A percentile compares a stretch with the other conserved stretches of the same genome.
Conservation (phyloP, 345 rosid genomes). For the Rubroshorea leprosula region DNA sequence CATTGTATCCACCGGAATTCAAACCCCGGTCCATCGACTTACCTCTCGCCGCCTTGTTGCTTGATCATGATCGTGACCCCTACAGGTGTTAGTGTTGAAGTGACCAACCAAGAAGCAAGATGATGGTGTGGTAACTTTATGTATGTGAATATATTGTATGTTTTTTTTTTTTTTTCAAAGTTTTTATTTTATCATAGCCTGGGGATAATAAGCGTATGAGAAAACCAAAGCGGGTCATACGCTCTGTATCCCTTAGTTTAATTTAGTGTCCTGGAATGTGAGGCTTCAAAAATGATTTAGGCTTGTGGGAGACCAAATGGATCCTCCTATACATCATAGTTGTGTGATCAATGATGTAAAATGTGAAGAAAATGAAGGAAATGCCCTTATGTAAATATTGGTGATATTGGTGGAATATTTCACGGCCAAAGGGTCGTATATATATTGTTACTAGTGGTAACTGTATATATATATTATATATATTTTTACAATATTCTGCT, state of each 20-base stretch:
- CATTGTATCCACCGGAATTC: slow-evolving; percentile 41
- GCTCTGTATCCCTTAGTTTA: neutral
- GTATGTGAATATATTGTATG: neutral
- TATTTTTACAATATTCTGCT: too few relatives aligned
- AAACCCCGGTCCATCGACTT: slow-evolving; percentile 42
- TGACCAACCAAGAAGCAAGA: neutral
- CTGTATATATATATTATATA: too few relatives aligned
- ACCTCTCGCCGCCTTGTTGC: neutral
- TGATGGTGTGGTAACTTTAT: neutral
- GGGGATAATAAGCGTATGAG: neutral
- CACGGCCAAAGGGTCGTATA: too few relatives aligned
- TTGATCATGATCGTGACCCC: neutral
- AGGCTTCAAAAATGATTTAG: neutral
- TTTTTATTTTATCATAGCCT: too few relatives aligned
- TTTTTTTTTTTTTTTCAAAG: too few relatives aligned
- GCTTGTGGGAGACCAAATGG: neutral
- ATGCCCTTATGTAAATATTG: too few relatives aligned
- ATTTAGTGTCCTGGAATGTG: neutral
- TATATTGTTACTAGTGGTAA: too few relatives aligned
- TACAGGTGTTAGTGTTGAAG: too few relatives aligned
- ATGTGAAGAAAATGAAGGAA: neutral
- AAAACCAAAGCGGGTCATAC: neutral
- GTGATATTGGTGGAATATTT: too few relatives aligned
- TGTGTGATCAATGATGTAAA: neutral
- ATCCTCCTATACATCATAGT: neutral